phyloP scores from a whole-genome alignment of 2,329 filamentous ascomycete genomes.

The Ascochyta rabiei region DNA sequence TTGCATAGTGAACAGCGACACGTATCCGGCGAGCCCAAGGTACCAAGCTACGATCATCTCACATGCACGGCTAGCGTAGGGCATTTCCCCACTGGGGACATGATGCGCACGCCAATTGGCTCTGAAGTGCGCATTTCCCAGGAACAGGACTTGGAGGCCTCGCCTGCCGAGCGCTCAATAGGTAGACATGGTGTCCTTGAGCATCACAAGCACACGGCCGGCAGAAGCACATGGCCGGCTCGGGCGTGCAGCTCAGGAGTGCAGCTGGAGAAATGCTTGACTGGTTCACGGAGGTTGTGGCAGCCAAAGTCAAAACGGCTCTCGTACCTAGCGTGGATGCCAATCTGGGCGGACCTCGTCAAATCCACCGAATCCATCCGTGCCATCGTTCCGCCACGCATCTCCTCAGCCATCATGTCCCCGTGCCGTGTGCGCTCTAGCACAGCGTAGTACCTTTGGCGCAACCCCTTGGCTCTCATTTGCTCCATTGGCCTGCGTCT shows the following conservation, averaged over 20 bases:
- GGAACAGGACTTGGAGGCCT: conserved; percentile 15
- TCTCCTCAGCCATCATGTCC: conserved; percentile 33
- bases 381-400: conserved; percentile 27
- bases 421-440: conserved; percentile 37
- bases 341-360: conserved; percentile 27
- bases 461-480: conserved; percentile 24
- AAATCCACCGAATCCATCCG: conserved; percentile 18
- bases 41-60: conserved; percentile 23
- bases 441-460: conserved; percentile 29
- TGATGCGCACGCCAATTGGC: conserved; percentile 9
- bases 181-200: conserved; percentile 1
- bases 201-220: too few relatives aligned
- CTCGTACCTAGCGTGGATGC: conserved; percentile 23
- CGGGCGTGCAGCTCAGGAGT: conserved; percentile 25
- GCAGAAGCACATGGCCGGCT: conserved; percentile 6
- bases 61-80: conserved; percentile 19
- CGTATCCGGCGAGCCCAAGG: conserved; percentile 22
- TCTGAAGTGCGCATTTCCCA: conserved; percentile 7
- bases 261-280: conserved; percentile 16
- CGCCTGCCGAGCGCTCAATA: conserved; percentile 10
- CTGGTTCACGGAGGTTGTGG: conserved; percentile 18
- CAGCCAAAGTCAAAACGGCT: conserved; percentile 13
- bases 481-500: conserved; percentile 27
- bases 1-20: conserved; percentile 27
- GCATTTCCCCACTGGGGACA: conserved; percentile 17